Conservation (phyloP, 345 rosid species). For the Carallia pectinifolia region DNA sequence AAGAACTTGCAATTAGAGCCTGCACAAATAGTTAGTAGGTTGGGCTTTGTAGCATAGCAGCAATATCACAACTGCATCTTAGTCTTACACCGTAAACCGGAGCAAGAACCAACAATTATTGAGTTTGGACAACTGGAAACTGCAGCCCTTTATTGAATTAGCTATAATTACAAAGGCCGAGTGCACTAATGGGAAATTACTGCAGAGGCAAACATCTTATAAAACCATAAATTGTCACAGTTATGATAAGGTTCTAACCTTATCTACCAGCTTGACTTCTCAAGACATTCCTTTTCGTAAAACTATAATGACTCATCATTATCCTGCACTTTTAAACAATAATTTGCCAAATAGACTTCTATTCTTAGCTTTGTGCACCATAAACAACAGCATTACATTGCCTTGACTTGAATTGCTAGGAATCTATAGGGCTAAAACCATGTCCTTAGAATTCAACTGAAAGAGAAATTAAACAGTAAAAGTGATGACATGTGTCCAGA, state of each 20-base stretch:
- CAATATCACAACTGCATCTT: background rate
- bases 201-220: background rate
- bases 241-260: background rate
- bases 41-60: background rate
- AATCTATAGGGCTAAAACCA: background rate
- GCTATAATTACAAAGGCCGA: background rate
- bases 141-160: background rate
- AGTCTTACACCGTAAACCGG: background rate
- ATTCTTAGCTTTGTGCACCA: background rate
- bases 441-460: background rate
- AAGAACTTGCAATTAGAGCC: slow-evolving; percentile 81
- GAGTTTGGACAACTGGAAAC: background rate
- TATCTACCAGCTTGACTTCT: too few species aligned
- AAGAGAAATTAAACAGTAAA: background rate
- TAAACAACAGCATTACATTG: background rate
- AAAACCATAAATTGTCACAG: background rate
- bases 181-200: background rate
- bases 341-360: background rate
- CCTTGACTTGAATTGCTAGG: background rate
- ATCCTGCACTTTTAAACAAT: background rate
- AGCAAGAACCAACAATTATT: background rate
- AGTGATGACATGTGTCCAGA: background rate
- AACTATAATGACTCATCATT: background rate
- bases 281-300: background rate
- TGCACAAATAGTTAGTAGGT: slow-evolving; percentile 20